A percentile compares a stretch with the other conserved stretches of the same genome.
These are phyloP conservation scores for Candida sanyaensis DNA, from an alignment of 1,139 yeast species.

Conservation along the genomic window DNA sequence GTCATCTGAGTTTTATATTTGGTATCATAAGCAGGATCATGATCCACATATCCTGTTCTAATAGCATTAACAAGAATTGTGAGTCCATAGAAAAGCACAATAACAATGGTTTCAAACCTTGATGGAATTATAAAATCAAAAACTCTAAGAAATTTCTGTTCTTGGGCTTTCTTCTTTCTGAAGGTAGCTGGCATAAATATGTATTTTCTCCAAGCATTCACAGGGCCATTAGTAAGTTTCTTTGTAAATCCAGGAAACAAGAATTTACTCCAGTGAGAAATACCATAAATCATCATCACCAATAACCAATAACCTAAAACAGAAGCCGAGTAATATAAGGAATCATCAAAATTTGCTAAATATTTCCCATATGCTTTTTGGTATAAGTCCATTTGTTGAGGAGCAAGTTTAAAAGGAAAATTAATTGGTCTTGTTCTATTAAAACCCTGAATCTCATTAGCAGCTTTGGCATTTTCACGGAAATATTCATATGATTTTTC, in stretches of 20 bases:
- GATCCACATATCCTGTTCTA: constrained; percentile 19
- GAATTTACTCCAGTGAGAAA: constrained; percentile 42
- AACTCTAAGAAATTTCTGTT: constrained; percentile 18
- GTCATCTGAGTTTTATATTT: constrained; percentile 23
- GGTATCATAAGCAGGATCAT: constrained; percentile 27
- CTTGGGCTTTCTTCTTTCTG: constrained; percentile 26
- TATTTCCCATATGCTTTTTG: constrained; percentile 26
- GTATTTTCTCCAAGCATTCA: constrained; percentile 29
- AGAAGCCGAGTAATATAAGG: constrained; percentile 52
- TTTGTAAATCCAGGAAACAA: constrained; percentile 28
- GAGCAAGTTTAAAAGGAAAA: constrained; percentile 25
- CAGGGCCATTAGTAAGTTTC: constrained; percentile 22
- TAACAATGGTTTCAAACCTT: constrained; percentile 23
- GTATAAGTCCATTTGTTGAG: constrained; percentile 15
- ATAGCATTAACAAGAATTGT: constrained; percentile 38
- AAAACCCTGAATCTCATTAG: constrained; percentile 22
- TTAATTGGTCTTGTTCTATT: constrained; percentile 21
- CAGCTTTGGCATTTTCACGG: constrained; percentile 19
- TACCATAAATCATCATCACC: constrained; percentile 40
- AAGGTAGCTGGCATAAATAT: constrained; percentile 33
- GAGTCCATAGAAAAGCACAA: constrained; percentile 39
- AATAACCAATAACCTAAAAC: constrained; percentile 51
- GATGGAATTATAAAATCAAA: constrained; percentile 30
- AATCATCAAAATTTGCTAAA: constrained; percentile 36
- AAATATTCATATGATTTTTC: constrained; percentile 20